phyloP scores from a whole-genome alignment of 75 land plant genomes.

The Isoetes taiwanensis region DNA sequence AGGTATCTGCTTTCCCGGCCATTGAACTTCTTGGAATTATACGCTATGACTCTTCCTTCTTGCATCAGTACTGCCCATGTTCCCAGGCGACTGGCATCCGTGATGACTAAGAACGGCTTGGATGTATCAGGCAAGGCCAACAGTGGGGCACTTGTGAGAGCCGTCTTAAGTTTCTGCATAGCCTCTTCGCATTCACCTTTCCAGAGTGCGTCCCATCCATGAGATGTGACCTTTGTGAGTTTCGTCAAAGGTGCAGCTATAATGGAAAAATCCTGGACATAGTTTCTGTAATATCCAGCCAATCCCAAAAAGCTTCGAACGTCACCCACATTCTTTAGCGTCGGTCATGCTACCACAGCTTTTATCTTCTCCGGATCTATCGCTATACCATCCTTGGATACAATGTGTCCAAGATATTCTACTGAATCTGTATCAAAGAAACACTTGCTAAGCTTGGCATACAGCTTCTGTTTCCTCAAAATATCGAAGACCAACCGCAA shows the following conservation, averaged over 20 bases:
- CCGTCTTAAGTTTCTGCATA: constrained; percentile 9
- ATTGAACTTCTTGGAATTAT: constrained; percentile 4
- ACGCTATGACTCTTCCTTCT: constrained; percentile 5
- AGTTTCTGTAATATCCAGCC: constrained; percentile 13
- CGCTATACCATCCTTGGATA: constrained; percentile 2
- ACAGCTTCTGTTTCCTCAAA: constrained; percentile 12
- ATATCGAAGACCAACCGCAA: constrained; percentile 3
- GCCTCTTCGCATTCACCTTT: constrained; percentile 3
- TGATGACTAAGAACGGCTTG: constrained; percentile 12
- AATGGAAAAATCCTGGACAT: constrained; percentile 9
- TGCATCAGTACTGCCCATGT: constrained; percentile 14
- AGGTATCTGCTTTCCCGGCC: background rate
- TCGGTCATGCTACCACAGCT: constrained; percentile 6
- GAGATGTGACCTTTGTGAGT: background rate
- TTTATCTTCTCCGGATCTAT: constrained; percentile 11
- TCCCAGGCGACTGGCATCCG: constrained; percentile 14
- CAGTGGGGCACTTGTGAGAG: background rate
- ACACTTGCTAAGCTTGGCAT: constrained; percentile 11
- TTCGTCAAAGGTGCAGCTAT: constrained; percentile 13
- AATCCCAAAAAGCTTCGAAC: constrained; percentile 15
- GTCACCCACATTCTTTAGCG: background rate
- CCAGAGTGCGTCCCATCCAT: constrained; percentile 11
- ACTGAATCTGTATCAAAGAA: background rate
- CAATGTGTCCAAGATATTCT: constrained; percentile 9
- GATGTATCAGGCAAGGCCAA: constrained; percentile 12